Base-by-base conservation (phyloP, 2,329 filamentous ascomycete genomes). In the Phyllosticta citrichinensis region DNA sequence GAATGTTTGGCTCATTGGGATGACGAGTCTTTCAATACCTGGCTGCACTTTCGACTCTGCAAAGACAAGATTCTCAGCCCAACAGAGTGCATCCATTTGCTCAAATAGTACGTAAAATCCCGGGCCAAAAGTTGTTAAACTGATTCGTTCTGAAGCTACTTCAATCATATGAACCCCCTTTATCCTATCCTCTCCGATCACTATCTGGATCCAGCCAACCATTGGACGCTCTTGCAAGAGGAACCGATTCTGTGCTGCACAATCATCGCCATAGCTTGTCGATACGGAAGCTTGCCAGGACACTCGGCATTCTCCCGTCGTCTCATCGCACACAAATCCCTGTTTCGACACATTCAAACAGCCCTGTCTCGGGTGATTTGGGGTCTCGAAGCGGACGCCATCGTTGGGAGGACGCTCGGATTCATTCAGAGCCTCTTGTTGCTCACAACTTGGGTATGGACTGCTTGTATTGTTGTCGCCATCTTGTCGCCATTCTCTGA, bases 11-110 rank as follows among this genome's bases (percentile, higher is more conserved):
- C 40, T n/a, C 40, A 47, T 47, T 53, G 58, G 11, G 40, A 60
- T 19, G 53, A 60, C 1, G 20, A 56, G 14, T 52, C 58, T 14
- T 60, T 60, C 17, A 24, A 40, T 11, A 60, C 58, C 2, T 60
- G 58, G 58, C 51, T 60, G 53, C 58, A 60, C 25, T 56, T 60
- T 11, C 52, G 58, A 35, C 22, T 56, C 10, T 60, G 58, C 19
- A 60, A 56, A 20, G 58, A 60, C 14, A 60, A 56, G 14, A 22
- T 60, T 12, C 47, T 60, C 9, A 52, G 47, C 35, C 58, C 58
- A 9, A 60, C 50, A n/a, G 58, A 60, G 25, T 25, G 52, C n/a
- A 17, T 60, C 2, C 55, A 55, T 19, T n/a, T 60, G 12, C n/a
- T 60, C n/a, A 56, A 60, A n/a, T 60, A 24, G 58, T 60, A 25